Evolutionary conservation across 2,329 filamentous ascomycete species (phyloP).

Genomic region (Raffaelea ambrosiae): DNA sequence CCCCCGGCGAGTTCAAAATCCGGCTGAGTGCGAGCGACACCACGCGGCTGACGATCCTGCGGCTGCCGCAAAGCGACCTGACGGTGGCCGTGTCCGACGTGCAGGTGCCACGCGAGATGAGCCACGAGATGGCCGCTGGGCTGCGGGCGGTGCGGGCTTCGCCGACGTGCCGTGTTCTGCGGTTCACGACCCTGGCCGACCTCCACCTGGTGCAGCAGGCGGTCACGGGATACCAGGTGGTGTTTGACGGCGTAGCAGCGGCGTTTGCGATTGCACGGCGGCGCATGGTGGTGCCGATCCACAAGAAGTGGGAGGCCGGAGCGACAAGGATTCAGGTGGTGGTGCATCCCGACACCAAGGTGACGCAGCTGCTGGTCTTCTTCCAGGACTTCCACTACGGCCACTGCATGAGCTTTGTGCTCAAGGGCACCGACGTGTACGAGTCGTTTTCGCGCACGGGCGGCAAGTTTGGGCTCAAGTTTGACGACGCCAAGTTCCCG

Average conservation of each 20-base stretch:
- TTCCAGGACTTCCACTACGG: slow-evolving; percentile 84
- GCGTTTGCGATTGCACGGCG: slow-evolving; percentile 75
- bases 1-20: slow-evolving; percentile 63
- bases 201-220: slow-evolving; percentile 73
- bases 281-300: slow-evolving; percentile 83
- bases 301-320: slow-evolving; percentile 90
- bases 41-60: slow-evolving; percentile 56
- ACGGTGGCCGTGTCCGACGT: slow-evolving; percentile 67
- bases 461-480: slow-evolving; percentile 65
- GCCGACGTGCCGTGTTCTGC: slow-evolving; percentile 63
- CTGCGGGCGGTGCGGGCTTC: slow-evolving; percentile 48
- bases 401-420: slow-evolving; percentile 78
- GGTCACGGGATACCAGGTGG: slow-evolving; percentile 70
- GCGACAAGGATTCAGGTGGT: slow-evolving; percentile 74
- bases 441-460: slow-evolving; percentile 54
- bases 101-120: slow-evolving; percentile 51
- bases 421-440: slow-evolving; percentile 77
- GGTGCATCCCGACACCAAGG: slow-evolving; percentile 57
- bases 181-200: slow-evolving; percentile 56
- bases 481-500: slow-evolving; percentile 87
- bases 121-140: slow-evolving; percentile 54
- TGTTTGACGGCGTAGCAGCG: slow-evolving; percentile 63
- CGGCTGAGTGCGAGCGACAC: slow-evolving; percentile 54
- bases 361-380: slow-evolving; percentile 73
- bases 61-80: slow-evolving; percentile 68